These are phyloP conservation scores for Daedalea quercina DNA, from an alignment of 768 basidiomycete genomes.

Conservation along the genomic window DNA sequence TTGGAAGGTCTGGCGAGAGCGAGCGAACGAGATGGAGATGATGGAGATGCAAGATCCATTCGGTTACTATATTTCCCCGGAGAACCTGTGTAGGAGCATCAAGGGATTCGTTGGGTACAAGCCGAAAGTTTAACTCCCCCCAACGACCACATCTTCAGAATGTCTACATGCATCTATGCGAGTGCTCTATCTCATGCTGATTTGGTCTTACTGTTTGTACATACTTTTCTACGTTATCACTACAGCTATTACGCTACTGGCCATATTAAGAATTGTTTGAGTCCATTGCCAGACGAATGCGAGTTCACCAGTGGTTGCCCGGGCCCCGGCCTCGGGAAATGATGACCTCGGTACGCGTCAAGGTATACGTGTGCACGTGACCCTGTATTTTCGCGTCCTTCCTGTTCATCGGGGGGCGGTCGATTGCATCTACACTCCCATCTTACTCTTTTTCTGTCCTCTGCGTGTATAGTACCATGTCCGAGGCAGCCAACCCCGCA, in stretches of 20 bases:
- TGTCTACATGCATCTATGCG: not conserved
- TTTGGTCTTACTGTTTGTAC: too few species aligned
- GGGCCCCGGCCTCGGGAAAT: too few species aligned
- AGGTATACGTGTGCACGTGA: not conserved
- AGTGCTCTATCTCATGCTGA: not conserved
- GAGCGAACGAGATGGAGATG: conserved; percentile 6
- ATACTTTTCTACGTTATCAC: too few species aligned
- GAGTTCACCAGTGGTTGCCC: too few species aligned
- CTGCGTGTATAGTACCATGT: conserved; percentile 34
- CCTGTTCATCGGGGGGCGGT: not conserved
- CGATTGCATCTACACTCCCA: conserved; percentile 2
- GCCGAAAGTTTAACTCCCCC: conserved; percentile 1
- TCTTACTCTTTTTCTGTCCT: not conserved
- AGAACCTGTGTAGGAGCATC: conserved; percentile 25
- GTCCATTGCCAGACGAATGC: too few species aligned
- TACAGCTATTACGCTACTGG: too few species aligned
- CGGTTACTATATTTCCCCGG: conserved; percentile 3
- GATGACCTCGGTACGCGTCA: not conserved
- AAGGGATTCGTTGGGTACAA: conserved; percentile 54
- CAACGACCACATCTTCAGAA: not conserved
- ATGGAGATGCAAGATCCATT: not conserved
- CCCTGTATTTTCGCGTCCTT: not conserved
- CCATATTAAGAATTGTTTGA: too few species aligned
- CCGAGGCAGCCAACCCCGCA: conserved; percentile 49
- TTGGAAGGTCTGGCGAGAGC: conserved; percentile 15